Conservation (phyloP, 2,329 filamentous ascomycete genomes). For the Aureobasidium leucospermi region DNA sequence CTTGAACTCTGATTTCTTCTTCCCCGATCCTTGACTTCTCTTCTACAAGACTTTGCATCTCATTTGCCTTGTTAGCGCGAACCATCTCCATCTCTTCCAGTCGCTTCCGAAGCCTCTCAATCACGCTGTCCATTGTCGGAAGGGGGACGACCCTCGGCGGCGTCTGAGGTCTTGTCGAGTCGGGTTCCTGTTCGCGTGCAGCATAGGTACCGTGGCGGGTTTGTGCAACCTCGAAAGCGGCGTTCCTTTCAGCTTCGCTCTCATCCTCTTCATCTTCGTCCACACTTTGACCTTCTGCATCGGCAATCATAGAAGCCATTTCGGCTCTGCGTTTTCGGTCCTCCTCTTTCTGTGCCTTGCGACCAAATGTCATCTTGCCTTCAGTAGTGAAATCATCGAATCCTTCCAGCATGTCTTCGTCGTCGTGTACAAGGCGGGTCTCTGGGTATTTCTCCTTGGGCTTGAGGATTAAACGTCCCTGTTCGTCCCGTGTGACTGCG, state of each 20-base stretch:
- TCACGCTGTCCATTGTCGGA: constrained; percentile 61
- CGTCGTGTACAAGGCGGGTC: constrained; percentile 70
- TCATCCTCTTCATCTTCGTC: constrained; percentile 61
- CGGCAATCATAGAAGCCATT: constrained; percentile 76
- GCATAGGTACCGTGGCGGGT: constrained; percentile 80
- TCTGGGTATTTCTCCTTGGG: constrained; percentile 55
- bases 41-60: constrained; percentile 58
- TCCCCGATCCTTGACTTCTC: constrained; percentile 62
- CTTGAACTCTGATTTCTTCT: constrained; percentile 73
- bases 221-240: constrained; percentile 82
- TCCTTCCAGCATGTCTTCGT: constrained; percentile 87
- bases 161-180: constrained; percentile 44
- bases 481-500: constrained; percentile 33
- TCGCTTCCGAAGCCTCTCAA: constrained; percentile 56
- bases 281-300: constrained; percentile 56
- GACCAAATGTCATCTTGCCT: constrained; percentile 68
- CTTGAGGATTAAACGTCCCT: constrained; percentile 39
- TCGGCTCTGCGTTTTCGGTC: constrained; percentile 61
- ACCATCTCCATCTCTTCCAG: constrained; percentile 54
- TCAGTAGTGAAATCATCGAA: constrained; percentile 83
- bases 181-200: constrained; percentile 36
- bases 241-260: constrained; percentile 55
- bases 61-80: constrained; percentile 52
- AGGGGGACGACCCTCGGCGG: constrained; percentile 71
- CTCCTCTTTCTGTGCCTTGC: constrained; percentile 64